phyloP scores from a whole-genome alignment of 2,329 filamentous ascomycete species.

The Aspergillus hiratsukae region DNA sequence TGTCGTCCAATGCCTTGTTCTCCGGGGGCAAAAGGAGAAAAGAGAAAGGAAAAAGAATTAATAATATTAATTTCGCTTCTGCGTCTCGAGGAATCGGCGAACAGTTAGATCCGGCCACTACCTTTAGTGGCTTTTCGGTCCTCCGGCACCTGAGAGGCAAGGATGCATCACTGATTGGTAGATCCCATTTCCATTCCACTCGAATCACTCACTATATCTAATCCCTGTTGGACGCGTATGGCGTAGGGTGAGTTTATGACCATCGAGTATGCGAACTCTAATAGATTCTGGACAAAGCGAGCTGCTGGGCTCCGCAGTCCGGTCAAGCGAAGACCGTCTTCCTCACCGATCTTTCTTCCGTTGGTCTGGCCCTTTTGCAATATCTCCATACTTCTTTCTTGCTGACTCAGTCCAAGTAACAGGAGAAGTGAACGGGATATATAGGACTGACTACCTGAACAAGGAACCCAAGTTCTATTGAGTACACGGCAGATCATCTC shows the following conservation, averaged over 20 bases:
- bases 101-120: background rate
- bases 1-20: constrained; percentile 1
- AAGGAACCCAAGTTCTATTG: background rate
- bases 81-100: background rate
- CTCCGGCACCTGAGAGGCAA: background rate
- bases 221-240: background rate
- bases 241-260: background rate
- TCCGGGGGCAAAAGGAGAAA: background rate
- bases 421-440: background rate
- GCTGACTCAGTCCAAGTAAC: background rate
- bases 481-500: background rate
- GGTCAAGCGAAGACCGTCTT: background rate
- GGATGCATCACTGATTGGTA: background rate
- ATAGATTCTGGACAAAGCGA: background rate
- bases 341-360: background rate
- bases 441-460: too few species aligned
- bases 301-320: background rate
- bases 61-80: too few species aligned
- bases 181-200: background rate
- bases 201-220: background rate
- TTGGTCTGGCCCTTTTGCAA: background rate
- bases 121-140: background rate
- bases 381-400: background rate
- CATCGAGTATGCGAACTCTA: background rate
- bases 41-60: too few species aligned